phyloP scores from a whole-genome alignment of 192 early-diverging fungal species.

The Bifiguratus adelaidae region DNA sequence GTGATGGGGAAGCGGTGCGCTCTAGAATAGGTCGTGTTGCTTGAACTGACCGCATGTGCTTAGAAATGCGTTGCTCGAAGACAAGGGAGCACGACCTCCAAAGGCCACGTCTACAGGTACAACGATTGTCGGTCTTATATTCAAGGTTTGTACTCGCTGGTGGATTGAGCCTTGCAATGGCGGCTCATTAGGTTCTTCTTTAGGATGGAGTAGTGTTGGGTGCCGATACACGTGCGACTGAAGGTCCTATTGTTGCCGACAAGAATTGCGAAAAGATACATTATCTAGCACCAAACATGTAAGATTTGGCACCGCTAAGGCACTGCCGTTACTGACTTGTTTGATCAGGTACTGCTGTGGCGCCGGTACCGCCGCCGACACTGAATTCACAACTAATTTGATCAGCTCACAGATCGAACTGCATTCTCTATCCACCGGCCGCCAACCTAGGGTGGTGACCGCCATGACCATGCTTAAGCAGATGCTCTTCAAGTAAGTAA shows the following conservation, averaged over 20 bases:
- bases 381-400: constrained; percentile 87
- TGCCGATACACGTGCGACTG: constrained; percentile 95
- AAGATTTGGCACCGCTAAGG: not conserved
- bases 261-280: constrained; percentile 99
- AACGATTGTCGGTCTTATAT: constrained; percentile 91
- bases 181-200: not conserved
- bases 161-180: not conserved
- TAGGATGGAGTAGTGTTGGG: constrained; percentile 89
- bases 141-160: constrained; percentile 45
- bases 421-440: constrained; percentile 82
- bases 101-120: constrained; percentile 92
- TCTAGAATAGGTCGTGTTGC: not conserved
- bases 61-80: constrained; percentile 68
- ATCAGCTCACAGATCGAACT: constrained; percentile 92
- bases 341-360: constrained; percentile 74
- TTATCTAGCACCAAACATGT: constrained; percentile 95
- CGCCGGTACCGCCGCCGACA: constrained; percentile 98
- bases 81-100: constrained; percentile 70
- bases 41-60: not conserved
- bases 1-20: not conserved
- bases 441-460: constrained; percentile 79
- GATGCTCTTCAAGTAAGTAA: constrained; percentile 73
- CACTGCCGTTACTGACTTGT: not conserved
- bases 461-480: constrained; percentile 98
- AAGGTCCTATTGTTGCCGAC: constrained; percentile 92